Percentiles rank a stretch among this genome's conserved stretches.
Conservation (phyloP, 164 flowering plant species). For the Vitis rupestris region DNA sequence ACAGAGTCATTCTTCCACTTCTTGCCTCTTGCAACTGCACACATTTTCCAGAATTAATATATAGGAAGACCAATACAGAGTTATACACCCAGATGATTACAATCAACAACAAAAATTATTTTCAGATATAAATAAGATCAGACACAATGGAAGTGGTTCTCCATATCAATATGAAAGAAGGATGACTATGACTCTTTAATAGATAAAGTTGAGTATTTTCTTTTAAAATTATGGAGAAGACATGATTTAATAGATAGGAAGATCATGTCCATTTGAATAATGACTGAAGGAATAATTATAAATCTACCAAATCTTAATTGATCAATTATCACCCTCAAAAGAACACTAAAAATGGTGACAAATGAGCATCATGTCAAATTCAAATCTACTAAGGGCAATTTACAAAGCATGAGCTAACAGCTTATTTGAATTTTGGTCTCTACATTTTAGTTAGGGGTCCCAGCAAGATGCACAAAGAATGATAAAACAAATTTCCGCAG, state of each 20-base stretch:
- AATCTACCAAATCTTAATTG: too few species aligned
- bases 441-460: background rate
- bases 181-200: background rate
- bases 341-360: too few species aligned
- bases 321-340: background rate
- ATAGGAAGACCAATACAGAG: background rate
- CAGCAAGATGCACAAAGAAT: background rate
- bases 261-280: background rate
- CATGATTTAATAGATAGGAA: background rate
- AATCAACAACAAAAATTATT: conserved; percentile 1
- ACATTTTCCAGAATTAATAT: conserved; percentile 1
- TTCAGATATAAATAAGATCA: background rate
- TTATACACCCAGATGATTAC: background rate
- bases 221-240: background rate
- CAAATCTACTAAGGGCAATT: too few species aligned
- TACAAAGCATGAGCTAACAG: too few species aligned
- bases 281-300: background rate
- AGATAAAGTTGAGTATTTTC: background rate
- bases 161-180: background rate
- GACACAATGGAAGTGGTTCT: background rate
- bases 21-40: conserved; percentile 65
- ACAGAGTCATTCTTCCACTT: conserved; percentile 61
- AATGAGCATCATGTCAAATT: too few species aligned
- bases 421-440: too few species aligned
- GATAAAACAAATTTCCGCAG: background rate